Percentiles rank a stretch among this genome's conserved stretches.
Evolutionary conservation across 176 grass and related monocot species (phyloP).

Genomic region (Rhipidocladum racemiflorum): DNA sequence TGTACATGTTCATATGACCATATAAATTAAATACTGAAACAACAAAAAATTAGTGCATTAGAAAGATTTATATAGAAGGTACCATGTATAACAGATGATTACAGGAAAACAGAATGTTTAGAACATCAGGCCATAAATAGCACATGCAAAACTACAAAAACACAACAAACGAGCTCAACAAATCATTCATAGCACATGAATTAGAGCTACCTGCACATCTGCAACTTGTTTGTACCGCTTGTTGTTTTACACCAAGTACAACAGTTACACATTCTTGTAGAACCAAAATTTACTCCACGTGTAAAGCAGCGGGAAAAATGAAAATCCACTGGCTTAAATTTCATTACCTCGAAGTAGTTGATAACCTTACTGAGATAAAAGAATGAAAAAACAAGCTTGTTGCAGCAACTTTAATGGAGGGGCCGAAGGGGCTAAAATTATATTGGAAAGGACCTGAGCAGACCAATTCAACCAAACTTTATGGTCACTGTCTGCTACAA

Average conservation of each 20-base stretch:
- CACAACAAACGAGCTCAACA: too few species aligned
- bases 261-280: conserved; percentile 45
- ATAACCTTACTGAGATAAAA: conserved; percentile 36
- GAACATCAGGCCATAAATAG: too few species aligned
- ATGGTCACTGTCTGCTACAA: conserved; percentile 60
- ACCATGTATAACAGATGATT: too few species aligned
- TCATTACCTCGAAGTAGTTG: conserved; percentile 28
- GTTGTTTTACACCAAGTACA: conserved; percentile 47
- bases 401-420: conserved; percentile 28
- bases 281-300: conserved; percentile 67
- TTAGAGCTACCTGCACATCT: neutral
- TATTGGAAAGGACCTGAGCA: conserved; percentile 27
- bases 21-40: too few species aligned
- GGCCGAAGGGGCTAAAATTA: neutral
- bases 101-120: too few species aligned
- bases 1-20: too few species aligned
- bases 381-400: conserved; percentile 4
- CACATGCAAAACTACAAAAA: too few species aligned
- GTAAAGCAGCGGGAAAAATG: conserved; percentile 47
- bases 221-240: conserved; percentile 18
- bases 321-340: conserved; percentile 40
- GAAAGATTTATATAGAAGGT: too few species aligned
- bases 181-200: too few species aligned
- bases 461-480: conserved; percentile 38
- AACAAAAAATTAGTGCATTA: too few species aligned